These are phyloP conservation scores for Cardiospermum halicacabum DNA, from an alignment of 345 rosid genomes.

Conservation along the genomic window DNA sequence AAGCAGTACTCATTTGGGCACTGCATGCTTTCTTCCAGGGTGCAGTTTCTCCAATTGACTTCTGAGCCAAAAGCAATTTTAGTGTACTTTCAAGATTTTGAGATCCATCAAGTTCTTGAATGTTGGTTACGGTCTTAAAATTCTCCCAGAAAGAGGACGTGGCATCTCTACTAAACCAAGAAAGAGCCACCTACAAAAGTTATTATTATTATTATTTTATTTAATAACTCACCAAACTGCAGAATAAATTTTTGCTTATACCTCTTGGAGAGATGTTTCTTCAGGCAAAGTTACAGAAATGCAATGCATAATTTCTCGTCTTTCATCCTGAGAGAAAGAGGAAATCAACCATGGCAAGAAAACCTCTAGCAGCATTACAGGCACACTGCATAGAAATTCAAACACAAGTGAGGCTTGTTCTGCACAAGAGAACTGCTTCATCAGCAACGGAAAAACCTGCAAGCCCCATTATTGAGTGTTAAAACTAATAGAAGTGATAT, in stretches of 20 bases:
- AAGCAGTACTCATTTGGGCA: slow-evolving; percentile 19
- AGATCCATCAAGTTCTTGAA: slow-evolving; percentile 22
- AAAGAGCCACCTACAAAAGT: slow-evolving; percentile 47
- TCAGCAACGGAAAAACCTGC: slow-evolving; percentile 67
- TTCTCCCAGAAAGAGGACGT: slow-evolving; percentile 22
- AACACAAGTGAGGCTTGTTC: slow-evolving; percentile 62
- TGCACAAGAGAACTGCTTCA: slow-evolving; percentile 44
- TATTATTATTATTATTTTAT: too few relatives aligned
- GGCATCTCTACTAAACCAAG: slow-evolving; percentile 38
- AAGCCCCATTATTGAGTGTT: slow-evolving; percentile 14
- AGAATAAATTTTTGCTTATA: slow-evolving; percentile 26
- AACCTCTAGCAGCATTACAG: slow-evolving; percentile 52
- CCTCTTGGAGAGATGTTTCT: slow-evolving; percentile 54
- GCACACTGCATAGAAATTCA: slow-evolving; percentile 68
- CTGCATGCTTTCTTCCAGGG: slow-evolving; percentile 22
- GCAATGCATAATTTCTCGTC: slow-evolving; percentile 31
- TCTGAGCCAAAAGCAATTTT: slow-evolving; percentile 19
- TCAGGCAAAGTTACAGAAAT: slow-evolving; percentile 41
- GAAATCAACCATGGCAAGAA: slow-evolving; percentile 65
- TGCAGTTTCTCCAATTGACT: slow-evolving; percentile 27
- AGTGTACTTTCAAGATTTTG: slow-evolving; percentile 20
- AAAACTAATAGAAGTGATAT: too few relatives aligned
- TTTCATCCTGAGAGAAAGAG: slow-evolving; percentile 40
- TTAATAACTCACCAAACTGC: slow-evolving; percentile 19
- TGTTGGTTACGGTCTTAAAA: slow-evolving; percentile 20